phyloP scores from a whole-genome alignment of 495 filamentous ascomycete species.

The Aspergillus asperescens region DNA sequence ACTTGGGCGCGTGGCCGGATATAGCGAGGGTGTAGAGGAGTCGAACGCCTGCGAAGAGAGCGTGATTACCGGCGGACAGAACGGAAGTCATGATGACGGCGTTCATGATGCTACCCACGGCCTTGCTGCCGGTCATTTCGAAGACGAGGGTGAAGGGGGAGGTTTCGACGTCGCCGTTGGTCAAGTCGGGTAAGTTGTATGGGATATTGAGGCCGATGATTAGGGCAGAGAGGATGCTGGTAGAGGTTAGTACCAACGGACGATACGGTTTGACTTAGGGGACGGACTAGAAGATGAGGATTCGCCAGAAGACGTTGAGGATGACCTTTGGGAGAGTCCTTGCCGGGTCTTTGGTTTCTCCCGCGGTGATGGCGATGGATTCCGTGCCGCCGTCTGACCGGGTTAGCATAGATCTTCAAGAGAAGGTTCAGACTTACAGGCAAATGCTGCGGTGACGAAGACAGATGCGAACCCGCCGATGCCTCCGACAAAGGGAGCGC shows the following conservation, averaged over 20 bases:
- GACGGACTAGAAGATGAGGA: slow-evolving; percentile 42
- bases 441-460: slow-evolving; percentile 50
- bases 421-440: slow-evolving; percentile 29
- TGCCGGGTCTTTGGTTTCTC: slow-evolving; percentile 47
- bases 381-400: slow-evolving; percentile 49
- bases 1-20: slow-evolving; percentile 41
- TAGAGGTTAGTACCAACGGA: not conserved
- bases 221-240: slow-evolving; percentile 41
- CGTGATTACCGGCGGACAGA: slow-evolving; percentile 50
- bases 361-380: slow-evolving; percentile 52
- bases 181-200: slow-evolving; percentile 45
- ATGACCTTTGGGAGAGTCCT: slow-evolving; percentile 46
- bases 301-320: slow-evolving; percentile 51
- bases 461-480: slow-evolving; percentile 51
- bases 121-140: slow-evolving; percentile 41
- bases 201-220: slow-evolving; percentile 50
- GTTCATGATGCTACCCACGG: slow-evolving; percentile 52
- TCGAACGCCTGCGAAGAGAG: slow-evolving; percentile 50
- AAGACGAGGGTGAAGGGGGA: slow-evolving; percentile 54
- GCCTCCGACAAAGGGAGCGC: slow-evolving; percentile 50
- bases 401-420: not conserved
- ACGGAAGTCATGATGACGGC: slow-evolving; percentile 52
- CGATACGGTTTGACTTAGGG: not conserved
- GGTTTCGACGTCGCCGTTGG: slow-evolving; percentile 33
- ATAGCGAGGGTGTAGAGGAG: slow-evolving; percentile 47